Percentiles rank a stretch among this genome's conserved stretches.
Conservation (phyloP, 768 basidiomycete species). For the Hericium coralloides region DNA sequence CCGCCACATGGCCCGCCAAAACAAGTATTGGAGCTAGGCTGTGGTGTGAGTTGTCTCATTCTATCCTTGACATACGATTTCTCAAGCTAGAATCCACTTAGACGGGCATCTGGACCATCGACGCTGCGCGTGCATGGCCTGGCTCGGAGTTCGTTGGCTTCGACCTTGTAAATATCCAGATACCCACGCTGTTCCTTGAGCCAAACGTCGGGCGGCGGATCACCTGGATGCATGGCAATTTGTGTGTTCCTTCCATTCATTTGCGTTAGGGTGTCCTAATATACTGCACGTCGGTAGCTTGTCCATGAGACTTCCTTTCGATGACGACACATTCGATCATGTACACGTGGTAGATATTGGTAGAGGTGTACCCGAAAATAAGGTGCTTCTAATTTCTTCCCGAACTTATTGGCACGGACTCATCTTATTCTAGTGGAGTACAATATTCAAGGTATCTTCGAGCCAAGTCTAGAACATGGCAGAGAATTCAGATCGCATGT, state of each 20-base stretch:
- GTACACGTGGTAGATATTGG: constrained; percentile 65
- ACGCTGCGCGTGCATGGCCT: constrained; percentile 14
- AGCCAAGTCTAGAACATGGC: neutral
- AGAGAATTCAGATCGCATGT: neutral
- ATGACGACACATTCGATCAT: constrained; percentile 77
- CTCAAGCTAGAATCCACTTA: neutral
- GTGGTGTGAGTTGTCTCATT: constrained; percentile 8
- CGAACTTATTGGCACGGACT: constrained; percentile 41
- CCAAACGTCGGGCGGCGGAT: constrained; percentile 46
- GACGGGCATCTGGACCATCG: constrained; percentile 14
- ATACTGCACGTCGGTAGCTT: constrained; percentile 32
- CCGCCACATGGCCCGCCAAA: constrained; percentile 7
- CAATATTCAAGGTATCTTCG: constrained; percentile 3
- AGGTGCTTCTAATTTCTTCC: constrained; percentile 12
- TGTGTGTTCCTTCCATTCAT: constrained; percentile 34
- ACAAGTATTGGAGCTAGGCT: constrained; percentile 13
- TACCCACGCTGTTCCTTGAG: constrained; percentile 44
- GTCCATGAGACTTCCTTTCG: constrained; percentile 69
- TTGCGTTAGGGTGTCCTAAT: neutral
- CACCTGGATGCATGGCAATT: constrained; percentile 70
- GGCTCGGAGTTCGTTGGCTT: constrained; percentile 44
- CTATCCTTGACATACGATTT: neutral
- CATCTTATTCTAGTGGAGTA: constrained; percentile 6
- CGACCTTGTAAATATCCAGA: constrained; percentile 69
- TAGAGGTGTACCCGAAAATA: constrained; percentile 52